phyloP scores from a whole-genome alignment of 345 rosid species.

The Eucalyptus regnans region DNA sequence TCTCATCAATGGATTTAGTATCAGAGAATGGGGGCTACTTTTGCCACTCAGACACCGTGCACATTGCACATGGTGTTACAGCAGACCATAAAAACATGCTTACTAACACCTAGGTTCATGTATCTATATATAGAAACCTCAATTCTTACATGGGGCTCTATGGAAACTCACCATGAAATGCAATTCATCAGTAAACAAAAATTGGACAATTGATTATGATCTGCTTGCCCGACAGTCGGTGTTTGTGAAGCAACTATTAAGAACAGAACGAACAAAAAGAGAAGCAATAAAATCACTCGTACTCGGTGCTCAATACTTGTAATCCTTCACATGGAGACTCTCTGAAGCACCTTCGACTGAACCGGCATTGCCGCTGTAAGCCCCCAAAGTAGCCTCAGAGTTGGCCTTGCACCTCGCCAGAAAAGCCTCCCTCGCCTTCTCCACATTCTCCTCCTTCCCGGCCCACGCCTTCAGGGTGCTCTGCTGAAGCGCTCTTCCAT shows the following conservation, averaged over 20 bases:
- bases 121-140: not conserved
- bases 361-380: not conserved
- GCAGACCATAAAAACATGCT: not conserved
- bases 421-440: not conserved
- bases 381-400: slow-evolving; percentile 8
- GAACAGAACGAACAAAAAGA: not conserved
- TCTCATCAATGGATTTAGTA: not conserved
- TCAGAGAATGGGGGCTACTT: not conserved
- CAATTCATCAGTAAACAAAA: not conserved
- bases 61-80: not conserved
- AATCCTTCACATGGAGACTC: slow-evolving; percentile 14
- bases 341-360: slow-evolving; percentile 4
- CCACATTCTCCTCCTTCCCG: slow-evolving; percentile 4
- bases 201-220: not conserved
- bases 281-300: not conserved
- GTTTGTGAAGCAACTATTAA: not conserved
- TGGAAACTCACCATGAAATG: not conserved
- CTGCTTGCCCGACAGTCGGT: not conserved
- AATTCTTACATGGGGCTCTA: not conserved
- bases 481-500: slow-evolving; percentile 10
- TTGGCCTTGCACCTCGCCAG: slow-evolving; percentile 8
- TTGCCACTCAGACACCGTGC: not conserved
- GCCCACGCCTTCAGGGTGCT: slow-evolving; percentile 12
- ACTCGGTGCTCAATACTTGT: not conserved
- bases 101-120: not conserved